A percentile compares a stretch with the other conserved stretches of the same genome.
Evolutionary conservation across 2,329 filamentous ascomycete species (phyloP).

Genomic region (Verticillium albo-atrum): DNA sequence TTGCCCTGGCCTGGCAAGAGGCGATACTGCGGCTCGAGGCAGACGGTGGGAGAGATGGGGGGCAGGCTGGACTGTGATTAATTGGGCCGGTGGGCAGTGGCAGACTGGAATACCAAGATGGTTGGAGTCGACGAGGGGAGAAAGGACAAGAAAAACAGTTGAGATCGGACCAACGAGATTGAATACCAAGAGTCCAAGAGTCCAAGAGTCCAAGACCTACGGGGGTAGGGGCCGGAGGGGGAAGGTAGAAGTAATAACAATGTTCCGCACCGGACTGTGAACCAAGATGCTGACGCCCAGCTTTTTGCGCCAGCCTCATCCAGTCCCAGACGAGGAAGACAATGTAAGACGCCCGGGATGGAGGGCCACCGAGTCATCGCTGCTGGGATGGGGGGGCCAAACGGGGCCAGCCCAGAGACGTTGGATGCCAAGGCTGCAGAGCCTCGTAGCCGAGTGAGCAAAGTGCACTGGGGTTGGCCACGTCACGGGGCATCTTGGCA

Average conservation of each 20-base stretch:
- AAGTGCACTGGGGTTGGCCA: background rate
- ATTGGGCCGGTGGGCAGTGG: background rate
- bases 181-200: background rate
- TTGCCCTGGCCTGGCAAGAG: background rate
- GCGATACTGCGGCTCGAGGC: background rate
- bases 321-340: background rate
- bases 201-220: background rate
- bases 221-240: background rate
- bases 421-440: conserved; percentile 2
- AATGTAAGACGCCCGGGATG: background rate
- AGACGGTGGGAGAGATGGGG: background rate
- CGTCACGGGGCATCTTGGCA: conserved; percentile 2
- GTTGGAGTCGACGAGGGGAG: background rate
- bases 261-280: background rate
- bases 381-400: background rate
- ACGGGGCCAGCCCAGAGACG: background rate
- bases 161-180: background rate
- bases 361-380: background rate
- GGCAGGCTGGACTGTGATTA: background rate
- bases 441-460: background rate
- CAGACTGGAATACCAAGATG: background rate
- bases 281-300: background rate
- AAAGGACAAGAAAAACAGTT: background rate
- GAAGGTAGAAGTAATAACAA: background rate
- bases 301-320: background rate